Evolutionary conservation across 208 protist genomes (phyloP), one percentile per base, ranked within the genome.

Genomic region (Leishmania mexicana): DNA sequence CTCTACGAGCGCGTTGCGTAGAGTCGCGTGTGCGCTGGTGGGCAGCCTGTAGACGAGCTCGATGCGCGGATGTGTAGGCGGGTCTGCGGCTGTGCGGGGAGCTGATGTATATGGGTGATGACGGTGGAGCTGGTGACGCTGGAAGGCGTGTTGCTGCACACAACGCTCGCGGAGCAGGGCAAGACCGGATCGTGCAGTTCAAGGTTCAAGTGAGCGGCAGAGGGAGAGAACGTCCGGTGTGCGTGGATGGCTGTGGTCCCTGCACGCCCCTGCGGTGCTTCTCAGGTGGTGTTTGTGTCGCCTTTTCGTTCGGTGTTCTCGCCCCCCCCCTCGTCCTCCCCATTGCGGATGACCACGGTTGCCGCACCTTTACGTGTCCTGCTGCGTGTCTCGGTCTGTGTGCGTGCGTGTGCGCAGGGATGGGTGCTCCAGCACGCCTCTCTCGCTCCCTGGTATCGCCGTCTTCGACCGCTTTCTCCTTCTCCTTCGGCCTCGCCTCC

Each of bases 1-100:
- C 83, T 98, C 45, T 98, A 98, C 81, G 93, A 96, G 71, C 93
- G 94, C 45, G 92, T 96, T 42, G 92, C 92, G 2, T 97, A 90
- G 80, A 19, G 38, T 70, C 15, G 49, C 31, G 4, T 42, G 49
- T 3, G 31, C 15, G 35, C 17, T 40, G 11, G 58, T 8, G n/a
- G n/a, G 73, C 5, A 71, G 49, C 19, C 11, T 17, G 11, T 13
- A 40, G 40, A 49, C 21, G 19, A 70, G 35, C 6, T 42, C 19
- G 64, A 70, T 42, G 64, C 13, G 35, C 60, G 64, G 35, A 38
- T 45, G 35, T 71, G 38, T 45, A 24, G 45, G 65, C 24, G 65
- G 13, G 62, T 17, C n/a, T 68, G 8, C 15, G 10, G 45, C n/a
- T 68, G 62, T 47, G n/a, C 21, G n/a, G 21, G n/a, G 7, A 1